Evolutionary conservation across 805 yeast genomes (phyloP), one percentile per base, ranked within the genome.

Genomic region (Kuraishia capsulata): DNA sequence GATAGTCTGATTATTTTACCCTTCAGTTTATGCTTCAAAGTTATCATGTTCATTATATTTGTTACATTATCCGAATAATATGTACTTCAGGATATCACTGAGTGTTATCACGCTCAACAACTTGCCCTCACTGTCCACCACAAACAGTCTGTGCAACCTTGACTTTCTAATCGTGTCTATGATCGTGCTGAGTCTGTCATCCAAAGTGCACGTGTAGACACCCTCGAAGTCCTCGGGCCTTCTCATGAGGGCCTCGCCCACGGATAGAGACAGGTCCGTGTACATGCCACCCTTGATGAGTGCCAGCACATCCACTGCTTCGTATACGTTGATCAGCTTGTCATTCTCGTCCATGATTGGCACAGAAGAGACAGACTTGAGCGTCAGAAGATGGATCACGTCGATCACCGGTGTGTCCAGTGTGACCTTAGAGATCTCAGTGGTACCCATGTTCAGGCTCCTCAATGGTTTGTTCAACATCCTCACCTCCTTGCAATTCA

Each of bases 221-320:
- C 99, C 98, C 60, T 92, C 97, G 51, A 90, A 92, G 56, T 92
- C 97, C 49, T 89, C 96, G 3, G 95, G 80, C 54, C 96, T 70
- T 60, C 95, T 78, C 78, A 92, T 76, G 38, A 92, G 66, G 0
- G 97, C 97, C 59, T 92, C 97, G 3, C 98, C 99, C 3, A 92
- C 96, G 42, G 90, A 81, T 48, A 92, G 66, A 30, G 88, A 82
- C 44, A 90, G 65, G 59, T 92, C 97, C 28, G 88, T 82, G 53
- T 90, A 88, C 54, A 88, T 79, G 4, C 97, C 97, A 30, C 96
- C 96, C 59, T 89, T 90, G 42, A 92, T 87, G 48, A 92, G 67
- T 0, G 96, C 85, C 48, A 92, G 67, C 3, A 92, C 94, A 61
- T 92, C 99, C 25, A 87, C 94, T 0, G 96, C 94, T 62, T 92